Percentiles rank a stretch among this genome's conserved stretches.
Evolutionary conservation across 2,329 filamentous ascomycete genomes (phyloP).

Genomic region (Zymoseptoria crescenta): DNA sequence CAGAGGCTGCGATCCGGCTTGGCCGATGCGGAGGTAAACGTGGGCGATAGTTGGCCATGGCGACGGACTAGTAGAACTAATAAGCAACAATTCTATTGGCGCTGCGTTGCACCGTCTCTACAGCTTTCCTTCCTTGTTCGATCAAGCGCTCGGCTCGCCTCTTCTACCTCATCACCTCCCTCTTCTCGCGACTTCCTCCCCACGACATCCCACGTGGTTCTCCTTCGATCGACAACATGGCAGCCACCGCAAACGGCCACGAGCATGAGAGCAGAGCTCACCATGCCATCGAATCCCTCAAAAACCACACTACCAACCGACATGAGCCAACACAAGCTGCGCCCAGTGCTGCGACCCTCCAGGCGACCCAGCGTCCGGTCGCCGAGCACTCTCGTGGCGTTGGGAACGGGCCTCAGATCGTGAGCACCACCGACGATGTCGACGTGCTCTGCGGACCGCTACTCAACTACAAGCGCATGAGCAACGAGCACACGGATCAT

Average conservation of each 20-base stretch:
- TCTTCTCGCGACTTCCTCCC: no score
- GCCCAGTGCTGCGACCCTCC: not conserved
- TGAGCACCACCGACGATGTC: constrained; percentile 34
- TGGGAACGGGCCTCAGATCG: constrained; percentile 36
- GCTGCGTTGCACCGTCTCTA: not conserved
- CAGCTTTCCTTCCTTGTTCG: not conserved
- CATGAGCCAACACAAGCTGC: not conserved
- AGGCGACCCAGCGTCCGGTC: not conserved
- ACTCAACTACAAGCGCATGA: constrained; percentile 70
- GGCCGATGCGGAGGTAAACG: not conserved
- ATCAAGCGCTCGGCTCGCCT: not conserved
- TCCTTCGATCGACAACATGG: not conserved
- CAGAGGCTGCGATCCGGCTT: not conserved
- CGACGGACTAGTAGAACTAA: not conserved
- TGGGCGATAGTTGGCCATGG: not conserved
- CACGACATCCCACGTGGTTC: not conserved
- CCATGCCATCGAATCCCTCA: constrained; percentile 6
- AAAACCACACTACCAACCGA: not conserved
- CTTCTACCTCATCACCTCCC: no score
- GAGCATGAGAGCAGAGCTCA: constrained; percentile 4
- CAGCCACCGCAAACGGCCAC: constrained; percentile 1
- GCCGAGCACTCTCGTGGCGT: constrained; percentile 25
- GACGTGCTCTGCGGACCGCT: constrained; percentile 66
- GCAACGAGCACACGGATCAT: constrained; percentile 40
- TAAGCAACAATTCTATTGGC: not conserved